Percentiles rank a stretch among this genome's conserved stretches.
Evolutionary conservation across 176 grass and related monocot species (phyloP).

Genomic region (Themeda triandra): DNA sequence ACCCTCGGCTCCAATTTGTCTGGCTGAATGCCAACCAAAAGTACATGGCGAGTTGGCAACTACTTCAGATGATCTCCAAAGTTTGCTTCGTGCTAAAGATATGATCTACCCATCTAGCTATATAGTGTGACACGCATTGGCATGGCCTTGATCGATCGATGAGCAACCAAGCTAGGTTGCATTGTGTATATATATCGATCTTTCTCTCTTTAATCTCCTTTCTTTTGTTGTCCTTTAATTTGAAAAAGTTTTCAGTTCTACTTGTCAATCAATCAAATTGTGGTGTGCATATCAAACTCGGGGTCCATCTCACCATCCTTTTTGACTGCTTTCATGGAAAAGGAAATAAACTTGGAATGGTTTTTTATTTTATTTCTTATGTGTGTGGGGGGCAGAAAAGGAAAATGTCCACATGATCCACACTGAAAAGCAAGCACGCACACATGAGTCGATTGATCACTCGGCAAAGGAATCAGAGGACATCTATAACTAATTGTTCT

Average conservation of each 20-base stretch:
- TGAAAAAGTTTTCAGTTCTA: slow-evolving; percentile 25
- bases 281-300: slow-evolving; percentile 5
- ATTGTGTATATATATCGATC: neutral
- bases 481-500: slow-evolving; percentile 25
- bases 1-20: slow-evolving; percentile 47
- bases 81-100: slow-evolving; percentile 49
- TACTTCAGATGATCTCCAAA: slow-evolving; percentile 14
- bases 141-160: neutral
- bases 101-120: slow-evolving; percentile 34
- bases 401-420: slow-evolving; percentile 34
- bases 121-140: slow-evolving; percentile 24
- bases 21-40: slow-evolving; percentile 37
- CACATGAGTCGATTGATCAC: slow-evolving; percentile 1
- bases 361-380: neutral
- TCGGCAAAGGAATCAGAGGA: slow-evolving; percentile 31
- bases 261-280: neutral
- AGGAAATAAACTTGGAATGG: slow-evolving; percentile 5
- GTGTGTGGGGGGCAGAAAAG: slow-evolving; percentile 10
- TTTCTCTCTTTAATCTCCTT: neutral
- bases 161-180: neutral
- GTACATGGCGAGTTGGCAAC: slow-evolving; percentile 26
- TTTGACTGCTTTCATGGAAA: slow-evolving; percentile 46
- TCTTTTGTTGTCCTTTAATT: neutral
- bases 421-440: neutral
- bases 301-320: slow-evolving; percentile 18